Percentiles rank a stretch among this genome's conserved stretches.
Conservation (phyloP, 1,284 basidiomycete genomes). For the Volvariella volvacea region DNA sequence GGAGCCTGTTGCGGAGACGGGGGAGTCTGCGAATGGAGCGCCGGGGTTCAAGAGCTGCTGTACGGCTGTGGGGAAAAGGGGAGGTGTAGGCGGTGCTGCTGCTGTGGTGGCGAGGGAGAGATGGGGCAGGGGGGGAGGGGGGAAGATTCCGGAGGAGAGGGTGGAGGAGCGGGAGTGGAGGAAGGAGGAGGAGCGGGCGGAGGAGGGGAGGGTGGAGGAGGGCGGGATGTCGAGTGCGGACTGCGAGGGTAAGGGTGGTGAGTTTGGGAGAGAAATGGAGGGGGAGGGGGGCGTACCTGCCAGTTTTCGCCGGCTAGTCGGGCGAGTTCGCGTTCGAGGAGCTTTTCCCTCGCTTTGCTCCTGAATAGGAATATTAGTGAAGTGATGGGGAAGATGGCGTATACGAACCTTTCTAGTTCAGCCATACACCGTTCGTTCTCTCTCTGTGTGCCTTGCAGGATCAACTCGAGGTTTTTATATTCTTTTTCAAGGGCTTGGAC, state of each 20-base stretch:
- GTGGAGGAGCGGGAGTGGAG: slow-evolving; percentile 4
- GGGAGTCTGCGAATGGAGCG: neutral
- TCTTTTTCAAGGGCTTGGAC: slow-evolving; percentile 62
- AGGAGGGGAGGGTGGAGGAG: neutral
- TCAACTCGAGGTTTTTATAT: slow-evolving; percentile 61
- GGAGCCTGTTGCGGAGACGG: neutral
- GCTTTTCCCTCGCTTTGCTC: slow-evolving; percentile 60
- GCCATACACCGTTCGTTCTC: slow-evolving; percentile 76
- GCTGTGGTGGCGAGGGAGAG: neutral
- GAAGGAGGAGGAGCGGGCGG: neutral
- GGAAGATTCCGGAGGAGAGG: slow-evolving; percentile 4
- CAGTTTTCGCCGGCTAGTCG: slow-evolving; percentile 68
- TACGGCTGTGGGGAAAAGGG: neutral
- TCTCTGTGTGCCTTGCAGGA: slow-evolving; percentile 67
- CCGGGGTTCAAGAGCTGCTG: slow-evolving; percentile 3
- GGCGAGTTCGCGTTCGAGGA: slow-evolving; percentile 62
- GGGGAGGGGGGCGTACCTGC: slow-evolving; percentile 40
- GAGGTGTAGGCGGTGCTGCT: too few relatives aligned
- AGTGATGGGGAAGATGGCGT: slow-evolving; percentile 10
- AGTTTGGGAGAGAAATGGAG: too few relatives aligned
- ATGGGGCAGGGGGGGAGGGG: slow-evolving; percentile 2
- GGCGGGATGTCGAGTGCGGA: slow-evolving; percentile 5
- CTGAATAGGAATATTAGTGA: slow-evolving; percentile 12
- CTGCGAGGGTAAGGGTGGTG: too few relatives aligned
- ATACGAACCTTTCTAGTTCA: slow-evolving; percentile 69